These are phyloP conservation scores for Melampsora occidentalis DNA, from an alignment of 1,284 basidiomycete species.

Conservation along the genomic window DNA sequence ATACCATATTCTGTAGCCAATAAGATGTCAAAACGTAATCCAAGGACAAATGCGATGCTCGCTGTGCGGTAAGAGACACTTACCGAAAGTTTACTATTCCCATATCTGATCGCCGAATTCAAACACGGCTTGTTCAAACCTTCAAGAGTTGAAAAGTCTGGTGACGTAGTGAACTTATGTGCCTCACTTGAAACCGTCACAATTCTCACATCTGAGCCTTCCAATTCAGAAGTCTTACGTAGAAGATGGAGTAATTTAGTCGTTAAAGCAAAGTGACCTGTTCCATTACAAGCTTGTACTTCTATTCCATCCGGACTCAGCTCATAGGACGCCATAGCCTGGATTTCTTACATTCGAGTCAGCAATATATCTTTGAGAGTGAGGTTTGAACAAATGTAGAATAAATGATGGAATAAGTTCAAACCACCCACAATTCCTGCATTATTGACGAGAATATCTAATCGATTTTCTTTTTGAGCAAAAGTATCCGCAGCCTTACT, in stretches of 20 bases:
- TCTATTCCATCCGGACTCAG: conserved; percentile 38
- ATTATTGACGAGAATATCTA: conserved; percentile 53
- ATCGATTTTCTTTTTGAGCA: conserved; percentile 47
- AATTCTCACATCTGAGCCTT: conserved; percentile 24
- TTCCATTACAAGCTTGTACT: conserved; percentile 37
- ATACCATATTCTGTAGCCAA: conserved; percentile 18
- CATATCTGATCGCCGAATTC: conserved; percentile 14
- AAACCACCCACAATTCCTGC: conserved; percentile 47
- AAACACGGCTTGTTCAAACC: conserved; percentile 23
- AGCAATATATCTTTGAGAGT: neutral
- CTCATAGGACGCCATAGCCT: conserved; percentile 23
- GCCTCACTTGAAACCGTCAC: conserved; percentile 31
- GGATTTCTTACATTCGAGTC: neutral
- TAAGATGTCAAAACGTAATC: neutral
- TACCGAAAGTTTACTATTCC: conserved; percentile 29
- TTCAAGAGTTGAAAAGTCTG: conserved; percentile 28
- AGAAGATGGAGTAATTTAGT: conserved; percentile 10
- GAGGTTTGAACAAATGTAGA: neutral
- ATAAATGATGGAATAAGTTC: neutral
- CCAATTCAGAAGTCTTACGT: conserved; percentile 21
- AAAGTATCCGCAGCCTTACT: conserved; percentile 50
- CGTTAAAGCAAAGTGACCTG: conserved; percentile 41
- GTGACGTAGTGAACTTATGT: conserved; percentile 10
- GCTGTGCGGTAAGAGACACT: neutral
- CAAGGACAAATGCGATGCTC: too few relatives aligned